Evolutionary conservation across 768 basidiomycete genomes (phyloP).

Genomic region (Boletus fagicola): DNA sequence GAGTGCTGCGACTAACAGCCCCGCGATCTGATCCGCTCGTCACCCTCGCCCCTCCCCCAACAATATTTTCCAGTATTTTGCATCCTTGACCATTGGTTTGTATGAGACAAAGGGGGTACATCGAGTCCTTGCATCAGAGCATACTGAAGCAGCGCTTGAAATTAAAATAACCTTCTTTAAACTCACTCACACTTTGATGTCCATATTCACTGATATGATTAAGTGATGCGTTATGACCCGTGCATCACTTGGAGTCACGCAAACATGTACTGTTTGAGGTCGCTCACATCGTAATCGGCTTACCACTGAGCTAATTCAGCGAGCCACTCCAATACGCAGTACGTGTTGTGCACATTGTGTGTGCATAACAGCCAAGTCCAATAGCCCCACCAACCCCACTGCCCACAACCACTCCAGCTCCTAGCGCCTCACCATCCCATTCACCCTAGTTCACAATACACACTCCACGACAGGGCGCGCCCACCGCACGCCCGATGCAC

Average conservation of each 20-base stretch:
- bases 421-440: conserved; percentile 6
- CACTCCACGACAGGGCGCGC: conserved; percentile 56
- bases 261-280: too few species aligned
- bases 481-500: conserved; percentile 52
- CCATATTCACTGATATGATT: background rate
- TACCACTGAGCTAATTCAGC: too few species aligned
- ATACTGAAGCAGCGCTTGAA: background rate
- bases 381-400: conserved; percentile 7
- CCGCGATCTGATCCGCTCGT: background rate
- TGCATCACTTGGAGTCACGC: too few species aligned
- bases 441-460: conserved; percentile 16
- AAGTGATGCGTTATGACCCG: background rate
- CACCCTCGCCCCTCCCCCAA: background rate
- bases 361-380: too few species aligned
- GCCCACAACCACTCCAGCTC: conserved; percentile 14
- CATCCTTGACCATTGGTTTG: background rate
- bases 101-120: background rate
- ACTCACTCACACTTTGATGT: background rate
- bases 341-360: too few species aligned
- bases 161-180: too few species aligned
- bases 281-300: too few species aligned
- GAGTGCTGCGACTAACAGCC: background rate
- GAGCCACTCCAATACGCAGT: too few species aligned
- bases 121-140: background rate
- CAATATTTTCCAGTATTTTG: background rate